A percentile compares a stretch with the other conserved stretches of the same genome.
Conservation (phyloP, 2,329 filamentous ascomycete species). For the Microcyclosporella mali region DNA sequence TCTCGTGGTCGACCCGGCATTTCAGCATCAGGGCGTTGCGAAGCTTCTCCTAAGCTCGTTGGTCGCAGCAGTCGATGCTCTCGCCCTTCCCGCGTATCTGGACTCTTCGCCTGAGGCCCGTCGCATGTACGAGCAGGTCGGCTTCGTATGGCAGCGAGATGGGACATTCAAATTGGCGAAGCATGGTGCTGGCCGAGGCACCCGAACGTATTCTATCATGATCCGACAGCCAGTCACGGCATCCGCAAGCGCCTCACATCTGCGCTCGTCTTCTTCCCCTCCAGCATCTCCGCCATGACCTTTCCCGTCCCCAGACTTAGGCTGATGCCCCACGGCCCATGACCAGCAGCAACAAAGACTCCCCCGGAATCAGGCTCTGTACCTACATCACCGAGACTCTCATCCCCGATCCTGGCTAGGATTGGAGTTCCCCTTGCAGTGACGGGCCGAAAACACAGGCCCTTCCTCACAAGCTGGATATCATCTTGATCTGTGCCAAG, state of each 20-base stretch:
- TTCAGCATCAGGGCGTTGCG: too few species aligned
- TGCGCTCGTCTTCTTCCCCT: conserved; percentile 42
- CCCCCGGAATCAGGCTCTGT: conserved; percentile 50
- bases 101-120: too few species aligned
- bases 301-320: conserved; percentile 74
- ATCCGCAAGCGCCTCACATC: conserved; percentile 52
- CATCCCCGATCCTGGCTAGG: conserved; percentile 52
- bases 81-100: too few species aligned
- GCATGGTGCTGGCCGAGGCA: too few species aligned
- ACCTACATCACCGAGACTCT: conserved; percentile 43
- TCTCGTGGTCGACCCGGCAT: too few species aligned
- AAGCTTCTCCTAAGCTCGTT: too few species aligned
- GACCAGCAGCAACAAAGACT: conserved; percentile 75
- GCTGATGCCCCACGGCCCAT: conserved; percentile 99
- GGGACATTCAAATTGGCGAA: too few species aligned
- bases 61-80: too few species aligned
- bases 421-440: conserved; percentile 60
- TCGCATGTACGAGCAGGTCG: too few species aligned
- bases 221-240: background rate
- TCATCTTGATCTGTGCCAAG: conserved; percentile 38
- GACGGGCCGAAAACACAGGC: conserved; percentile 67
- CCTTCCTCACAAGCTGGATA: conserved; percentile 57
- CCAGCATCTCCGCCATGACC: conserved; percentile 60
- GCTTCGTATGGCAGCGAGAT: too few species aligned
- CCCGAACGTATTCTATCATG: too few species aligned